These are phyloP conservation scores for Penicillium sp. DNA, from an alignment of 2,329 filamentous ascomycete species.

Conservation along the genomic window DNA sequence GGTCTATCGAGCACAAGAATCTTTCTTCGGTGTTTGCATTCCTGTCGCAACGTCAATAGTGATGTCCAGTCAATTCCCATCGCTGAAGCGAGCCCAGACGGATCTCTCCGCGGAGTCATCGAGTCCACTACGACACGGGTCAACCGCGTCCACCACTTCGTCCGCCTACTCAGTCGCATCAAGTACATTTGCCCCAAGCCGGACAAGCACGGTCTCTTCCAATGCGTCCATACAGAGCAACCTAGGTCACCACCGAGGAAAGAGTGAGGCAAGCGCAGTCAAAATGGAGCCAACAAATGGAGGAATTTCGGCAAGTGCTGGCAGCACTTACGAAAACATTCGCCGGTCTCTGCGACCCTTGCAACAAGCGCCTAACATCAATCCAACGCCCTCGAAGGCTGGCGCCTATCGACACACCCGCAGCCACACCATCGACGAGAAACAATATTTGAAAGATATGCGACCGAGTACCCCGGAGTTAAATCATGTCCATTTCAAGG, in stretches of 20 bases:
- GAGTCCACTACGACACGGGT: conserved; percentile 55
- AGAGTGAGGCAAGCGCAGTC: conserved; percentile 65
- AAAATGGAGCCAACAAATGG: conserved; percentile 21
- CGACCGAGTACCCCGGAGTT: conserved; percentile 35
- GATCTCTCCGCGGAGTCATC: conserved; percentile 44
- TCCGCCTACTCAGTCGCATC: conserved; percentile 54
- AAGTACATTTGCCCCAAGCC: conserved; percentile 53
- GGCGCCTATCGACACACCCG: conserved; percentile 48
- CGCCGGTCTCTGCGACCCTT: conserved; percentile 77
- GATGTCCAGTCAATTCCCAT: conserved; percentile 43
- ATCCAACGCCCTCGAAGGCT: conserved; percentile 39
- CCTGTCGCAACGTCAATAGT: conserved; percentile 28
- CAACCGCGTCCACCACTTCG: conserved; percentile 57
- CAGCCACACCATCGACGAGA: conserved; percentile 66
- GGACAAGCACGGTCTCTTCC: conserved; percentile 71
- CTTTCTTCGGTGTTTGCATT: conserved; percentile 31
- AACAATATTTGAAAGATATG: conserved; percentile 35
- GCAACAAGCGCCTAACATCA: conserved; percentile 62
- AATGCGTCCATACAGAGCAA: conserved; percentile 60
- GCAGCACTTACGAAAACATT: conserved; percentile 68
- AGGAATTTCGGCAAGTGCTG: conserved; percentile 46
- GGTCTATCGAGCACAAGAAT: conserved; percentile 33
- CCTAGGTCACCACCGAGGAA: conserved; percentile 68
- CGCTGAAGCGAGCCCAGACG: conserved; percentile 40
- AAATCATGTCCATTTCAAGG: conserved; percentile 28